These are phyloP conservation scores for Mycena citricolor DNA, from an alignment of 1,284 basidiomycete species.

Conservation along the genomic window DNA sequence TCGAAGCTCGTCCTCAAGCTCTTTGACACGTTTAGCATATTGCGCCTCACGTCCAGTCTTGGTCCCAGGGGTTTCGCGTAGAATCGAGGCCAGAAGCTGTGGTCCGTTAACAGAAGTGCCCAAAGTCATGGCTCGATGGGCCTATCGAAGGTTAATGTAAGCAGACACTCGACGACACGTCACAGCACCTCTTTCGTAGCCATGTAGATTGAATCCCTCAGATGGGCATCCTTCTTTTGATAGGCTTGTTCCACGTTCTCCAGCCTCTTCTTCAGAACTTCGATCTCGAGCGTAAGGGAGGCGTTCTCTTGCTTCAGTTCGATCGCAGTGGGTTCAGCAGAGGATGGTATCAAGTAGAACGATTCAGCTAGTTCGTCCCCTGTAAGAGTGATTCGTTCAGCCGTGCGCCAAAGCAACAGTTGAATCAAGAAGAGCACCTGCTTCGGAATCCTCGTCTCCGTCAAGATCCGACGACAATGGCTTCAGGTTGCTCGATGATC, in stretches of 20 bases:
- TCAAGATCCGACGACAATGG: conserved; percentile 38
- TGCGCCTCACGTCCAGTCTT: conserved; percentile 49
- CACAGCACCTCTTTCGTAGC: conserved; percentile 69
- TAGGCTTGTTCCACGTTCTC: conserved; percentile 59
- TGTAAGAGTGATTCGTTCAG: conserved; percentile 22
- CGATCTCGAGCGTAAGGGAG: conserved; percentile 57
- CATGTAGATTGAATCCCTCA: conserved; percentile 76
- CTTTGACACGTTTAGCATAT: conserved; percentile 63
- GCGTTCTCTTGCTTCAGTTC: conserved; percentile 69
- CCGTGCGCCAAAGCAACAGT: conserved; percentile 1
- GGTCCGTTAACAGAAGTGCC: conserved; percentile 56
- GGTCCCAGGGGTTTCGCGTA: conserved; percentile 41
- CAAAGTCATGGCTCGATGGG: conserved; percentile 75
- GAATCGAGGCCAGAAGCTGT: conserved; percentile 54
- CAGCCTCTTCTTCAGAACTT: conserved; percentile 54
- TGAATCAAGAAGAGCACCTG: conserved; percentile 32
- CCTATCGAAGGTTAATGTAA: conserved; percentile 41
- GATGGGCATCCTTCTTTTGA: conserved; percentile 71
- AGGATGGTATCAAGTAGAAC: conserved; percentile 68
- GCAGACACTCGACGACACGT: conserved; percentile 8
- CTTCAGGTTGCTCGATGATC: conserved; percentile 14
- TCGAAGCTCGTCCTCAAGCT: conserved; percentile 79
- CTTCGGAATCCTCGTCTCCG: conserved; percentile 42
- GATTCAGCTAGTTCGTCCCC: conserved; percentile 73
- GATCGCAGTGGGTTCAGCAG: conserved; percentile 46